Evolutionary conservation across 768 basidiomycete species (phyloP).

Genomic region (Boletellus sp.): DNA sequence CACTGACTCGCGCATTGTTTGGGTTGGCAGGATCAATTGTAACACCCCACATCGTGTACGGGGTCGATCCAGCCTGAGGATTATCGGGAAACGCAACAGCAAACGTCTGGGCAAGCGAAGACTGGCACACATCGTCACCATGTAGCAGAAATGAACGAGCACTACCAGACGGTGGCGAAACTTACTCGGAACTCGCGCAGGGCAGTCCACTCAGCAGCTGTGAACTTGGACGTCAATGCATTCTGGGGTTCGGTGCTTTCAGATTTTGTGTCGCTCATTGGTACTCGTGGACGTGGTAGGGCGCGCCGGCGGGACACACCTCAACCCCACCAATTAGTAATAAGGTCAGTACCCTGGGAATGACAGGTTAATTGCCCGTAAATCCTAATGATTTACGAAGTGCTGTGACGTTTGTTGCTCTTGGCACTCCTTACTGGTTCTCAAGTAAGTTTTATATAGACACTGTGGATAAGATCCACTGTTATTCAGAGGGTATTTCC

Average conservation of each 20-base stretch:
- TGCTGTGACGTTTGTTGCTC: too few species aligned
- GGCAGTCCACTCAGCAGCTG: constrained; percentile 66
- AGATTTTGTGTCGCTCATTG: background rate
- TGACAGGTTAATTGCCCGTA: too few species aligned
- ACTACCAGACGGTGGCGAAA: background rate
- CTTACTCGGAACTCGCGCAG: constrained; percentile 65
- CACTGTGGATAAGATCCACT: too few species aligned
- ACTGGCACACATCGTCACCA: constrained; percentile 14
- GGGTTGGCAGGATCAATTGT: constrained; percentile 55
- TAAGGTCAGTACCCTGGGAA: too few species aligned
- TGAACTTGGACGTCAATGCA: constrained; percentile 64
- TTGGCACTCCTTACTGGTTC: too few species aligned
- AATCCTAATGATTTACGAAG: too few species aligned
- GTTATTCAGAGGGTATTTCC: too few species aligned
- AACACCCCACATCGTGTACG: constrained; percentile 70
- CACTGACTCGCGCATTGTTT: constrained; percentile 62
- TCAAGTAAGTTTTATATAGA: too few species aligned
- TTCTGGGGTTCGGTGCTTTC: constrained; percentile 59
- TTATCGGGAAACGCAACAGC: constrained; percentile 59
- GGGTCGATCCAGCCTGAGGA: constrained; percentile 44
- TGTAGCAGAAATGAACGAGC: background rate
- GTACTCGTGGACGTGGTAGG: too few species aligned
- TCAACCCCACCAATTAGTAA: too few species aligned
- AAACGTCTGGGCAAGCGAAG: constrained; percentile 50
- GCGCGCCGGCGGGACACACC: too few species aligned